Evolutionary conservation across 768 basidiomycete species (phyloP).

Genomic region (Neoboletus magnificus): DNA sequence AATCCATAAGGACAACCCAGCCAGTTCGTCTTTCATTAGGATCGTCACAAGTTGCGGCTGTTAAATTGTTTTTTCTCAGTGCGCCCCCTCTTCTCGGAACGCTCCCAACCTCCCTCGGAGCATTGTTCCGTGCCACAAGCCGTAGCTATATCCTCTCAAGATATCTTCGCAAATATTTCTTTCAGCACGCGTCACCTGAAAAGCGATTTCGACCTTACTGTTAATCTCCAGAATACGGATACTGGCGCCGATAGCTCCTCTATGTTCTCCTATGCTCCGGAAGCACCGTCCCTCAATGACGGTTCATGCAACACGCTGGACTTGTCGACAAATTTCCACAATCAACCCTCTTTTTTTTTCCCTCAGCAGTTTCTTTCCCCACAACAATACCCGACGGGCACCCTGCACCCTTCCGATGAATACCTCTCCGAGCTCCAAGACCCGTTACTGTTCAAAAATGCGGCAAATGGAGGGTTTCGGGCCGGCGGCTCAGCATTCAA

Average conservation of each 20-base stretch:
- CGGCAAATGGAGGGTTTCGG: constrained; percentile 10
- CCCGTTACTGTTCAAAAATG: constrained; percentile 12
- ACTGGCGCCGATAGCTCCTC: neutral
- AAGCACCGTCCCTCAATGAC: constrained; percentile 1
- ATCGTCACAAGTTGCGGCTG: neutral
- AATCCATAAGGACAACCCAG: constrained; percentile 29
- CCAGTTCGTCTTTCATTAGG: constrained; percentile 25
- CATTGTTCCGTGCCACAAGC: constrained; percentile 4
- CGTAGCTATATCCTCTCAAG: constrained; percentile 5
- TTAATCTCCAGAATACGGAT: constrained; percentile 5
- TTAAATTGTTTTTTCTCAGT: constrained; percentile 15
- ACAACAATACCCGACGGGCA: constrained; percentile 4
- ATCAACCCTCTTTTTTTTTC: neutral
- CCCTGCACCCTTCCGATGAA: constrained; percentile 1
- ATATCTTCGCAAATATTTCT: constrained; percentile 7
- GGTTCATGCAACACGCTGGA: neutral
- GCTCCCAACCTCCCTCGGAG: constrained; percentile 11
- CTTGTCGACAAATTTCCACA: constrained; percentile 6
- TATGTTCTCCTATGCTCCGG: constrained; percentile 5
- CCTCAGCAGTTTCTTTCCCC: constrained; percentile 9
- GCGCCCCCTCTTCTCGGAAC: constrained; percentile 26
- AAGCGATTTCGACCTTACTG: constrained; percentile 8
- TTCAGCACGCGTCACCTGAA: constrained; percentile 10
- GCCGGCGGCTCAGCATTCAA: constrained; percentile 6
- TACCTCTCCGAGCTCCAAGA: constrained; percentile 16